These are phyloP conservation scores for Brachypodium distachyon DNA, from an alignment of 202 grass and related monocot genomes.

Conservation along the genomic window DNA sequence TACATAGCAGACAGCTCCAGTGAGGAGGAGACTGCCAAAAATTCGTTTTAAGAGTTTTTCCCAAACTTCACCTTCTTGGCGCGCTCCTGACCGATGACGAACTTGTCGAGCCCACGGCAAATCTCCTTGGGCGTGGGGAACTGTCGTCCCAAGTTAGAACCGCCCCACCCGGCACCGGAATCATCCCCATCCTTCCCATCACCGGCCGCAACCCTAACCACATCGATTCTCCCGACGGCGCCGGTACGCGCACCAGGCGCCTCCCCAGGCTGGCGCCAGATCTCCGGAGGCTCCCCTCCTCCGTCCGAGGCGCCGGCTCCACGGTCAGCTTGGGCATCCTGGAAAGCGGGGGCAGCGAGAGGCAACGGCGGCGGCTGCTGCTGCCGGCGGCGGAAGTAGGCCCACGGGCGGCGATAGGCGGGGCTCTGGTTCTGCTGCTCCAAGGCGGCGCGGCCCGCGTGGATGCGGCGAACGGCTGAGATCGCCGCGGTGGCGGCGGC, in stretches of 20 bases:
- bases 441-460: slow-evolving; percentile 18
- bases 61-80: slow-evolving; percentile 48
- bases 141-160: slow-evolving; percentile 30
- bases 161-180: slow-evolving; percentile 28
- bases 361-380: background rate
- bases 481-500: slow-evolving; percentile 18
- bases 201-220: slow-evolving; percentile 31
- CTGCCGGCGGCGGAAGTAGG: slow-evolving; percentile 20
- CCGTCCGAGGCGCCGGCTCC: background rate
- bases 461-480: slow-evolving; percentile 33
- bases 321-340: background rate
- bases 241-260: background rate
- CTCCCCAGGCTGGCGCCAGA: slow-evolving; percentile 57
- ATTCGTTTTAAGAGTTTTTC: background rate
- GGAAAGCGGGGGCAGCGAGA: background rate
- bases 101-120: slow-evolving; percentile 49
- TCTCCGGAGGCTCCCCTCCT: slow-evolving; percentile 48
- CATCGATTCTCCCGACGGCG: slow-evolving; percentile 34
- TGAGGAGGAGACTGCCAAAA: background rate
- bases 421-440: slow-evolving; percentile 11
- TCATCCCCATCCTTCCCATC: slow-evolving; percentile 18
- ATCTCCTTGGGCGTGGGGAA: slow-evolving; percentile 68
- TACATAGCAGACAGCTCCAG: background rate
- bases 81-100: slow-evolving; percentile 60
- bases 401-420: slow-evolving; percentile 23